Evolutionary conservation across 306 rosid species (phyloP).

Genomic region (Lagenaria siceraria): DNA sequence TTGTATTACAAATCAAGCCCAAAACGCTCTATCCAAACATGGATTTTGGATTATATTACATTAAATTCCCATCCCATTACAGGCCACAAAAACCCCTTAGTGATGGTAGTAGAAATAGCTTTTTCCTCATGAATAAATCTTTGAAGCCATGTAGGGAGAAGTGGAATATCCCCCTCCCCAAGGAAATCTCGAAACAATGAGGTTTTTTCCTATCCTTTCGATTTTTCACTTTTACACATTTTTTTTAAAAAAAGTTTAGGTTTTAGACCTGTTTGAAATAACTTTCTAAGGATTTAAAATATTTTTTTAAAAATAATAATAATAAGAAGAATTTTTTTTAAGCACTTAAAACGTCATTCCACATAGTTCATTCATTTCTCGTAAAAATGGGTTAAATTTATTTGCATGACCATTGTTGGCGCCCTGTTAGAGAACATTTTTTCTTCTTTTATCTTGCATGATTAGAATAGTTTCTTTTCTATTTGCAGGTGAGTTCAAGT

Average conservation of each 20-base stretch:
- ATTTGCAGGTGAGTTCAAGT: conserved; percentile 39
- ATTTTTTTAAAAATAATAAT: too few species aligned
- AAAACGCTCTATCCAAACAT: too few species aligned
- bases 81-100: too few species aligned
- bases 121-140: neutral
- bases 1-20: too few species aligned
- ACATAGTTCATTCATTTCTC: neutral
- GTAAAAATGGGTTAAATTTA: neutral
- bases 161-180: neutral
- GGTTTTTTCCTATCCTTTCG: neutral
- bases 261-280: too few species aligned
- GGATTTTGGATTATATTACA: too few species aligned
- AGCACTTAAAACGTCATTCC: neutral
- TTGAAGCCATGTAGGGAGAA: neutral
- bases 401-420: neutral
- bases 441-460: neutral
- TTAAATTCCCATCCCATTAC: too few species aligned
- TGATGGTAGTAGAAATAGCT: too few species aligned
- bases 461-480: neutral
- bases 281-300: too few species aligned
- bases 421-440: neutral
- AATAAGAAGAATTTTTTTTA: too few species aligned
- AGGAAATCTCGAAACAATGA: neutral
- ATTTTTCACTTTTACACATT: neutral
- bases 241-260: neutral